Evolutionary conservation across 2,329 filamentous ascomycete species (phyloP).

Genomic region (Verticillium zaregamsianum): DNA sequence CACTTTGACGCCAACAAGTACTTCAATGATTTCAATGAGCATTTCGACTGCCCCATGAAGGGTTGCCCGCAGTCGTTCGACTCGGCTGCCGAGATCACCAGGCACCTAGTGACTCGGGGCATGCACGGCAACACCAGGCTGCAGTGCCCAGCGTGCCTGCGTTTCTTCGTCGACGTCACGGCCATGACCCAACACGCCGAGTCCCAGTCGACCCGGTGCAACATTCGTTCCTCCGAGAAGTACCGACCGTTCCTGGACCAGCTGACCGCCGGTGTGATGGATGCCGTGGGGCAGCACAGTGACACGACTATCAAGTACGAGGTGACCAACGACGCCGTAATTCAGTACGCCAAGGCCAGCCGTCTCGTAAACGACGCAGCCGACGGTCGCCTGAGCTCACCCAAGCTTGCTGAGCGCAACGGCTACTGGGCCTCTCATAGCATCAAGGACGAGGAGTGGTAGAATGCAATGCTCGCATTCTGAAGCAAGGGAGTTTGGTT

Average conservation of each 20-base stretch:
- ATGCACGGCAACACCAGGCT: conserved; percentile 30
- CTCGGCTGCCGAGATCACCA: conserved; percentile 22
- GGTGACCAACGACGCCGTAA: conserved; percentile 13
- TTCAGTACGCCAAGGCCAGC: background rate
- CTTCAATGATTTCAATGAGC: conserved; percentile 32
- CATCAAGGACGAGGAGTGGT: background rate
- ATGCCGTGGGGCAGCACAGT: conserved; percentile 24
- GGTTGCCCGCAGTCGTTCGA: conserved; percentile 30
- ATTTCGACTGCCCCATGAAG: background rate
- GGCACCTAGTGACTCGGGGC: conserved; percentile 38
- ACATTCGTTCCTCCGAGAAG: conserved; percentile 34
- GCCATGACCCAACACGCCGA: conserved; percentile 47
- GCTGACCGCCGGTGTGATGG: conserved; percentile 33
- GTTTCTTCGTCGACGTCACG: conserved; percentile 33
- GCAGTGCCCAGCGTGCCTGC: conserved; percentile 41
- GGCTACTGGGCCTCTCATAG: background rate
- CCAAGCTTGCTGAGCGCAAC: background rate
- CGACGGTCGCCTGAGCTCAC: no score
- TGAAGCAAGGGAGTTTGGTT: no score
- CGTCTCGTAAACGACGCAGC: background rate
- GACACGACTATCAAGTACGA: conserved; percentile 30
- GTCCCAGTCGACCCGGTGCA: conserved; percentile 34
- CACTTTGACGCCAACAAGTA: conserved; percentile 46
- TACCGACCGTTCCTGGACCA: conserved; percentile 33
- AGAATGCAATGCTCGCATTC: background rate